Conservation (phyloP, 2,329 filamentous ascomycete species). For the Juglanconis sp. region DNA sequence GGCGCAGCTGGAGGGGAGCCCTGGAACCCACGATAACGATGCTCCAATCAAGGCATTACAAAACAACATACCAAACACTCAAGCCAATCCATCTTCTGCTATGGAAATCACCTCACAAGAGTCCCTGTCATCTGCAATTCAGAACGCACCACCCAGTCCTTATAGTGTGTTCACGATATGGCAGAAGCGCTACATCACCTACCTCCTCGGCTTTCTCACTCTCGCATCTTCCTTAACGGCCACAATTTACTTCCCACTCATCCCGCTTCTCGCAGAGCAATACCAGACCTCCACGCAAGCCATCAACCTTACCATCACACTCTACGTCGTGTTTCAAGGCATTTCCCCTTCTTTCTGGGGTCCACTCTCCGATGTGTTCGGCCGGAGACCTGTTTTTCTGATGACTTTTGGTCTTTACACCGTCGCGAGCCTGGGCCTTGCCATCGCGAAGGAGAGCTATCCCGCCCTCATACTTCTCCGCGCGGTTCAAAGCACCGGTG, state of each 20-base stretch:
- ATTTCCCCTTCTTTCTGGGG: slow-evolving; percentile 56
- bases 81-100: neutral
- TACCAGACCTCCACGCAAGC: slow-evolving; percentile 27
- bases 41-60: neutral
- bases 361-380: slow-evolving; percentile 53
- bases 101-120: neutral
- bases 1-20: too few species aligned
- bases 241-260: slow-evolving; percentile 46
- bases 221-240: slow-evolving; percentile 19
- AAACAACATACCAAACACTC: neutral
- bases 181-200: slow-evolving; percentile 10
- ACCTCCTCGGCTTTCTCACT: slow-evolving; percentile 15
- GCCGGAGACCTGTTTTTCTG: slow-evolving; percentile 56
- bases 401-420: slow-evolving; percentile 52
- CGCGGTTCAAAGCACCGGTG: slow-evolving; percentile 57
- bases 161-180: slow-evolving; percentile 1
- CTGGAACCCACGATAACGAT: neutral
- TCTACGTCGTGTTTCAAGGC: slow-evolving; percentile 58
- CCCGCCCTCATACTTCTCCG: slow-evolving; percentile 55
- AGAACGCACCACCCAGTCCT: neutral
- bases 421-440: slow-evolving; percentile 51
- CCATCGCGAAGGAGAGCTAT: slow-evolving; percentile 48
- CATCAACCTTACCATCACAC: slow-evolving; percentile 45
- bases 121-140: neutral
- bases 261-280: slow-evolving; percentile 28